Evolutionary conservation across 2,329 filamentous ascomycete genomes (phyloP).

Genomic region (Incumbomyces delicatus): DNA sequence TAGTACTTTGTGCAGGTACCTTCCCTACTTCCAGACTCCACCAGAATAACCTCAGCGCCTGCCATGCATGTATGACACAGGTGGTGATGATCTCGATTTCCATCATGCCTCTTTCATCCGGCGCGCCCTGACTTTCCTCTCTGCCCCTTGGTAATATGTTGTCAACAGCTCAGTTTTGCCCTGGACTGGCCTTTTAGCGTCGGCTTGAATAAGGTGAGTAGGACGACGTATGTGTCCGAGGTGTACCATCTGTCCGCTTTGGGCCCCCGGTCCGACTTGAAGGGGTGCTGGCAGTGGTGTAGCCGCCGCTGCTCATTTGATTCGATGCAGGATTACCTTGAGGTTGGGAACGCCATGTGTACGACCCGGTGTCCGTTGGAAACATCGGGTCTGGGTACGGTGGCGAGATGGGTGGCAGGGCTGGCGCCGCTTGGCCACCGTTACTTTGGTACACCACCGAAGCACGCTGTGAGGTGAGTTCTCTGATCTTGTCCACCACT

Average conservation of each 20-base stretch:
- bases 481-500: conserved; percentile 12
- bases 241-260: too few relatives aligned
- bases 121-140: neutral
- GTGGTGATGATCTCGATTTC: neutral
- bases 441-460: conserved; percentile 5
- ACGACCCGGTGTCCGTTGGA: neutral
- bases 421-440: neutral
- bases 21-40: neutral
- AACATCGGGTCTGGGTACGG: neutral
- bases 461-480: conserved; percentile 10
- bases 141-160: neutral
- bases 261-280: too few relatives aligned
- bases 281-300: neutral
- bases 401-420: neutral
- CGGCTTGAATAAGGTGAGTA: conserved; percentile 1
- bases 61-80: neutral
- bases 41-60: neutral
- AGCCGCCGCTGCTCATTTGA: conserved; percentile 2
- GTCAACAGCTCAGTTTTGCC: neutral
- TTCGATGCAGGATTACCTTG: neutral
- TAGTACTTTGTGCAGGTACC: neutral
- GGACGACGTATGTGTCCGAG: neutral
- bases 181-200: neutral
- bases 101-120: neutral
- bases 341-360: conserved; percentile 1